Evolutionary conservation across 1,284 basidiomycete species (phyloP).

Genomic region (Somion occarium): DNA sequence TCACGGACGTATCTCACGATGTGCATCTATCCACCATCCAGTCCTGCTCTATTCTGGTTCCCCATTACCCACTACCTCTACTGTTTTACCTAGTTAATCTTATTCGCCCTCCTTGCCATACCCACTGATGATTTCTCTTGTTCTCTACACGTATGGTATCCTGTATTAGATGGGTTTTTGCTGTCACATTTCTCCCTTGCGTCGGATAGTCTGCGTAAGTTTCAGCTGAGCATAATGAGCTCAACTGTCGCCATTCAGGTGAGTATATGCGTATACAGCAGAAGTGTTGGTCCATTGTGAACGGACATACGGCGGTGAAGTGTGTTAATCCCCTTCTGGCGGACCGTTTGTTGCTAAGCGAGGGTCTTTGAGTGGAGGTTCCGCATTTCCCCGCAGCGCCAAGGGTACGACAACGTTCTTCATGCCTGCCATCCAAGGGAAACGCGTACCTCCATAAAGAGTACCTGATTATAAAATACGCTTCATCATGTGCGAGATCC

Average conservation of each 20-base stretch:
- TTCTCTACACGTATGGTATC: background rate
- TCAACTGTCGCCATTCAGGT: background rate
- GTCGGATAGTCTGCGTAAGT: background rate
- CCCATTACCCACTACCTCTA: background rate
- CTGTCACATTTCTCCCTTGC: background rate
- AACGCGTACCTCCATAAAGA: no score
- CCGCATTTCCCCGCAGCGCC: conserved; percentile 1
- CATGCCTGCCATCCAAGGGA: background rate
- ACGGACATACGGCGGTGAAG: background rate
- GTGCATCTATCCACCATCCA: background rate
- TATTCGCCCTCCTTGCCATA: background rate
- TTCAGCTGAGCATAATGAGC: background rate
- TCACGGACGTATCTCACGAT: background rate
- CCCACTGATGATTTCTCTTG: background rate
- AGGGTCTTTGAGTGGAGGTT: background rate
- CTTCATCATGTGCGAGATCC: background rate
- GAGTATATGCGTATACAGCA: background rate
- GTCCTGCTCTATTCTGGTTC: background rate
- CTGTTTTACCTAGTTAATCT: background rate
- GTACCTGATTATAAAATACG: background rate
- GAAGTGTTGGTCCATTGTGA: background rate
- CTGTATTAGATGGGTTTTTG: background rate
- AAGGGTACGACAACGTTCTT: background rate
- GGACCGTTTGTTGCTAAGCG: background rate
- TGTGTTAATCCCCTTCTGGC: background rate